These are phyloP conservation scores for Magnusiomyces sp. DNA, from an alignment of 1,139 yeast genomes.

Conservation along the genomic window DNA sequence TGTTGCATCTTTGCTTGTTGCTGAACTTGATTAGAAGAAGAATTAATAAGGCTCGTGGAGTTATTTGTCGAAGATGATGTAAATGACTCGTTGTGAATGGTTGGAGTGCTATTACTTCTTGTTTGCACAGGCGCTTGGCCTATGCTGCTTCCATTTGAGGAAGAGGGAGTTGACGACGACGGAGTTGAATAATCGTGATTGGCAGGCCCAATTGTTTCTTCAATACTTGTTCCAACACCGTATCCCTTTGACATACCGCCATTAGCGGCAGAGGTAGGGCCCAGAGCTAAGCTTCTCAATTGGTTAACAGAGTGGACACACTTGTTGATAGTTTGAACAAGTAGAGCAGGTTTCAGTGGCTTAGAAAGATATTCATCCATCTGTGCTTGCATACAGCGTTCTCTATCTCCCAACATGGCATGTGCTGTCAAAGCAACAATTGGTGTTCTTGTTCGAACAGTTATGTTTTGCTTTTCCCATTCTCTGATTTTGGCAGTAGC, in stretches of 20 bases:
- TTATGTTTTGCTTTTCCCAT: slow-evolving; percentile 76
- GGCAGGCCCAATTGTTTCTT: slow-evolving; percentile 13
- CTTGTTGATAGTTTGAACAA: slow-evolving; percentile 76
- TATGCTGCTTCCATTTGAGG: too few relatives aligned
- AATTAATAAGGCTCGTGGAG: too few relatives aligned
- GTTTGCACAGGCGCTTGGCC: too few relatives aligned
- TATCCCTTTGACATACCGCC: slow-evolving; percentile 15
- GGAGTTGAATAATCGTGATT: too few relatives aligned
- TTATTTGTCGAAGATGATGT: too few relatives aligned
- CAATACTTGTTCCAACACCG: slow-evolving; percentile 14
- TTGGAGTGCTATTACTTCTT: too few relatives aligned
- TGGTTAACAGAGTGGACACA: slow-evolving; percentile 52
- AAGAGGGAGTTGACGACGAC: too few relatives aligned
- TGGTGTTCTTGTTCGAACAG: slow-evolving; percentile 72
- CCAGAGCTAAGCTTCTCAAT: slow-evolving; percentile 32
- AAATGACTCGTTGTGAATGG: too few relatives aligned
- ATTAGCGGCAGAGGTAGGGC: slow-evolving; percentile 25
- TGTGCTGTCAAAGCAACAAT: slow-evolving; percentile 87
- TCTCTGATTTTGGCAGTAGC: slow-evolving; percentile 79
- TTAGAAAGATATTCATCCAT: slow-evolving; percentile 88
- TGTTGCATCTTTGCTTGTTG: too few relatives aligned
- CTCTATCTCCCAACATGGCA: slow-evolving; percentile 87
- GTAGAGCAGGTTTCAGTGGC: slow-evolving; percentile 73
- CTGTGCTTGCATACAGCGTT: slow-evolving; percentile 74
- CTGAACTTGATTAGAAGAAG: too few relatives aligned